phyloP scores from a whole-genome alignment of 495 filamentous ascomycete genomes.

The Aspergillus conjunctus region DNA sequence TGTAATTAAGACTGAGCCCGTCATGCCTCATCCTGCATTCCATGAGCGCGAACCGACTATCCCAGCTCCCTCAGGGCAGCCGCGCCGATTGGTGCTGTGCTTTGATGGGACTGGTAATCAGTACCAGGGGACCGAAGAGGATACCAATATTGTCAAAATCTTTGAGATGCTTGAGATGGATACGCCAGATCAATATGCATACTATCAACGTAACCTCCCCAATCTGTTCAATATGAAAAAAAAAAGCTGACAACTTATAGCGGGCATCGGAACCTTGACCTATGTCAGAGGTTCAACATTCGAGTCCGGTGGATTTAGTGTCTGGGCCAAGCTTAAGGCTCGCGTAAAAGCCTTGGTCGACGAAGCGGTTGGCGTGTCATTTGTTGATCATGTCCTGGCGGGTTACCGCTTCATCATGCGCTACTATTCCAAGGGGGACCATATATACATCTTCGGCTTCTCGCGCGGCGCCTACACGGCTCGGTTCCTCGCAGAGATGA shows the following conservation, averaged over 20 bases:
- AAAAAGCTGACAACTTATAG: slow-evolving; percentile 6
- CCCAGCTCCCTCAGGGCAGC: slow-evolving; percentile 9
- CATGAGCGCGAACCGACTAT: neutral
- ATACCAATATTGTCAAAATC: slow-evolving; percentile 25
- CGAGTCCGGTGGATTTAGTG: slow-evolving; percentile 7
- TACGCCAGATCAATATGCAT: slow-evolving; percentile 14
- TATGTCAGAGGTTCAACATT: slow-evolving; percentile 17
- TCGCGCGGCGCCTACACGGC: slow-evolving; percentile 79
- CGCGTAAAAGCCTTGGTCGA: slow-evolving; percentile 13
- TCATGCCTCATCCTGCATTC: slow-evolving; percentile 2
- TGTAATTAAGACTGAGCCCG: slow-evolving; percentile 1
- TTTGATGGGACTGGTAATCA: slow-evolving; percentile 27
- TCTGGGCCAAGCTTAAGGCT: slow-evolving; percentile 10
- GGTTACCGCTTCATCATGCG: slow-evolving; percentile 89
- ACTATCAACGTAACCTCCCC: slow-evolving; percentile 20
- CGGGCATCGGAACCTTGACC: slow-evolving; percentile 23
- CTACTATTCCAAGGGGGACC: slow-evolving; percentile 72
- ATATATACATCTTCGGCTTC: slow-evolving; percentile 81
- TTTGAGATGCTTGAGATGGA: slow-evolving; percentile 21
- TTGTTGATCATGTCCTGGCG: slow-evolving; percentile 76
- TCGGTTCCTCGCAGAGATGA: slow-evolving; percentile 80
- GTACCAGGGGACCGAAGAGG: slow-evolving; percentile 19
- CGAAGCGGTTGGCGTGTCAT: slow-evolving; percentile 67
- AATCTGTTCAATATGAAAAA: neutral
- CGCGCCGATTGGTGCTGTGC: slow-evolving; percentile 21